A percentile compares a stretch with the other conserved stretches of the same genome.
Evolutionary conservation across 2,329 filamentous ascomycete genomes (phyloP).

Genomic region (Chaetothyriales sp.): DNA sequence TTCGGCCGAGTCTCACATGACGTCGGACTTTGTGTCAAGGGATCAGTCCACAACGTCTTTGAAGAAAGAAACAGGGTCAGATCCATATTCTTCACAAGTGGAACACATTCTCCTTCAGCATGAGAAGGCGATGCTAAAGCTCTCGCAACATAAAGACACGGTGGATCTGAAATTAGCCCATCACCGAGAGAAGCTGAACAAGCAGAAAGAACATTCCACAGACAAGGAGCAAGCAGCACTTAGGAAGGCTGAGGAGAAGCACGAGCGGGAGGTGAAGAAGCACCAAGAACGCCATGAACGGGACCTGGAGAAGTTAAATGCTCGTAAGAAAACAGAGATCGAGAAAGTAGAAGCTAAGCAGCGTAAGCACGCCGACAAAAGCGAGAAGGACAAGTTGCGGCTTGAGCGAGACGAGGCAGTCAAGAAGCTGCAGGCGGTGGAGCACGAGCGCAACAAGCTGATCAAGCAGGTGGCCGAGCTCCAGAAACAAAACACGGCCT

Average conservation of each 20-base stretch:
- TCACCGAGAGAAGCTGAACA: slow-evolving; percentile 19
- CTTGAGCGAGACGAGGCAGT: slow-evolving; percentile 33
- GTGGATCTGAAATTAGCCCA: slow-evolving; percentile 25
- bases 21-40: slow-evolving; percentile 2
- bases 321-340: slow-evolving; percentile 26
- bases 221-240: slow-evolving; percentile 15
- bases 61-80: neutral
- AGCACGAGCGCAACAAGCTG: slow-evolving; percentile 30
- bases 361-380: slow-evolving; percentile 24
- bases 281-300: slow-evolving; percentile 19
- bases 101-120: slow-evolving; percentile 17
- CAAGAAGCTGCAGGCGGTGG: slow-evolving; percentile 31
- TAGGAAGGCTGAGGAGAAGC: slow-evolving; percentile 19
- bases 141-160: slow-evolving; percentile 26
- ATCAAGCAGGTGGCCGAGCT: slow-evolving; percentile 35
- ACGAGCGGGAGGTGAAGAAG: slow-evolving; percentile 19
- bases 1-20: slow-evolving; percentile 19
- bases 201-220: slow-evolving; percentile 9
- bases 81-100: neutral
- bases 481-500: slow-evolving; percentile 41
- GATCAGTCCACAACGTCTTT: neutral
- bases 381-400: slow-evolving; percentile 28
- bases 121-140: slow-evolving; percentile 30
- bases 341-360: slow-evolving; percentile 26
- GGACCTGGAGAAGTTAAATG: slow-evolving; percentile 29